phyloP scores from a whole-genome alignment of 1,284 basidiomycete genomes.

The Mycena citricolor region DNA sequence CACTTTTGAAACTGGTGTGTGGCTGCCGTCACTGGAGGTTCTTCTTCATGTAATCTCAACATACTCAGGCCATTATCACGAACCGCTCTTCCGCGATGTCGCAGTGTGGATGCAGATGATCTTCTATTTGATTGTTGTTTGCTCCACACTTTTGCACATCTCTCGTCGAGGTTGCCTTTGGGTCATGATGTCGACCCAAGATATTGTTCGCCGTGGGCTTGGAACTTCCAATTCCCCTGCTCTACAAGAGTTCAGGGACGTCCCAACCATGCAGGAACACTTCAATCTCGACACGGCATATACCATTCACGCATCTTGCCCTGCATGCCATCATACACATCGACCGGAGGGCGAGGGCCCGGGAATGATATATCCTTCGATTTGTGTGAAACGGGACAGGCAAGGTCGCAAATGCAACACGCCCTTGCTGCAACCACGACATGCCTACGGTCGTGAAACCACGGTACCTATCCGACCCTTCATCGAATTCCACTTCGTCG shows the following conservation, averaged over 20 bases:
- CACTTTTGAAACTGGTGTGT: too few species aligned
- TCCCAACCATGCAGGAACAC: background rate
- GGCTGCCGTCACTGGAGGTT: too few species aligned
- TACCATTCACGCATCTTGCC: constrained; percentile 7
- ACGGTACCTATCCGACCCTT: constrained; percentile 29
- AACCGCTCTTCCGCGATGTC: background rate
- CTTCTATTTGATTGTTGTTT: background rate
- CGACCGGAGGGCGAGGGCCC: too few species aligned
- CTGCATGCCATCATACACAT: constrained; percentile 8
- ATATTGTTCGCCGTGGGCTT: background rate
- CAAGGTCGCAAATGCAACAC: too few species aligned
- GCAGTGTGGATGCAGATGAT: background rate
- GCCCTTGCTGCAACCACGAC: too few species aligned
- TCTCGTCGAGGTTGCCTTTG: background rate
- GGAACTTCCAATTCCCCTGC: too few species aligned
- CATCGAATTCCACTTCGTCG: constrained; percentile 28
- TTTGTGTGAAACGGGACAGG: too few species aligned
- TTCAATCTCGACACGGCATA: background rate
- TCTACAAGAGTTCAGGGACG: too few species aligned
- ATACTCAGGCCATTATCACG: too few species aligned
- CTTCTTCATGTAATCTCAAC: too few species aligned
- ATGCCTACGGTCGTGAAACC: too few species aligned
- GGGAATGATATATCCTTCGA: too few species aligned
- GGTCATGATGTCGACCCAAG: background rate
- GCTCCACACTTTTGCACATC: background rate